Evolutionary conservation across 306 rosid species (phyloP), one percentile per base, ranked within the genome.

Genomic region (Gillenia trifoliata): DNA sequence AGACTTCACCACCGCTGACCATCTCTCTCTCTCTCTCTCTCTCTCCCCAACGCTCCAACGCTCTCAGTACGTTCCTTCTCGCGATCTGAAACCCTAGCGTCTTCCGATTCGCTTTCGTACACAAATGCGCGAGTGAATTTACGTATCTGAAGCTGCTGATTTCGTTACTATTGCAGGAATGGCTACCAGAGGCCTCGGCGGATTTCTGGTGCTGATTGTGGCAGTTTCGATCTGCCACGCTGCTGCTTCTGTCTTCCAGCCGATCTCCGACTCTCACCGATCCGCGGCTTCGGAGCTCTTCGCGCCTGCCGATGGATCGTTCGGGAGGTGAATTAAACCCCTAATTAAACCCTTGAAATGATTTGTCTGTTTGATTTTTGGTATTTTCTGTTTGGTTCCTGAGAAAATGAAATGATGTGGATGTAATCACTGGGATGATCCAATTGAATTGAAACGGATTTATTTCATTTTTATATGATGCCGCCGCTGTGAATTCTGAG

Each of bases 211-310:
- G 60, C 84, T 90, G 17, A 40, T 87, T 81, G 59, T 82, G 77
- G 80, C 85, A 59, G 20, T 86, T 82, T 57, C 90, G 79, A 81
- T 83, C 83, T 86, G 86, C 52, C 52, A 47, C 75, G 81, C 66
- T 71, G 90, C 96, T 0, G 89, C 88, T 0, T 73, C 74, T 54
- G 72, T 80, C 54, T 79, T 79, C 55, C 85, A 81, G 63, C 92
- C 97, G 74, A 88, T 94, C 90, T 85, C 95, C 3, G 88, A 90
- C 70, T 86, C 95, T 62, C 99, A 90, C 76, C 90, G 90, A 86
- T 82, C 92, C 54, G 92, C 95, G 23, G 97, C 95, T 47, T 40
- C 85, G 22, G 79, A 89, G 52, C 87, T 92, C 77, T 90, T 94
- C 87, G 31, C 81, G 10, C 79, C 90, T 29, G 4, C 63, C 56